Evolutionary conservation across 2,329 filamentous ascomycete species (phyloP).

Genomic region (Chaetothyriales sp.): DNA sequence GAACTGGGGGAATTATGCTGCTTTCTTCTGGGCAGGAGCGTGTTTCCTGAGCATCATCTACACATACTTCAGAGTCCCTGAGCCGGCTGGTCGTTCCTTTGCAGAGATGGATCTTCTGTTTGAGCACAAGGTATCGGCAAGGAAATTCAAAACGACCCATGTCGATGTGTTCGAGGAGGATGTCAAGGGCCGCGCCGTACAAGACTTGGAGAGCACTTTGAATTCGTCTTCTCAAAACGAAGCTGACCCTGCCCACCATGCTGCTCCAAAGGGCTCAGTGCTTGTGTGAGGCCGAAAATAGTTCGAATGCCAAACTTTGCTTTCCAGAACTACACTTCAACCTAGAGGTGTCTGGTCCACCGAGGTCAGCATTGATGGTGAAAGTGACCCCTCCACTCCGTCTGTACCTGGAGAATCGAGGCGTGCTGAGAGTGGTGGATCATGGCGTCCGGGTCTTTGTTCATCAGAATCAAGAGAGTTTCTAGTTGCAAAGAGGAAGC

Average conservation of each 20-base stretch:
- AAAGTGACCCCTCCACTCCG: too few relatives aligned
- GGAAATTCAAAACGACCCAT: constrained; percentile 50
- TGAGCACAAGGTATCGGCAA: constrained; percentile 52
- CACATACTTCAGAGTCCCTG: constrained; percentile 17
- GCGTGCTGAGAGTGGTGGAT: too few relatives aligned
- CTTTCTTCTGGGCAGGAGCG: constrained; percentile 32
- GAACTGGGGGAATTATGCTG: constrained; percentile 74
- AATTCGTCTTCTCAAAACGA: neutral
- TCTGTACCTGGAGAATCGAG: too few relatives aligned
- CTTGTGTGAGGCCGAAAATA: neutral
- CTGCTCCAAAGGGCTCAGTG: neutral
- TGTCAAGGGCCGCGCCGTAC: constrained; percentile 6
- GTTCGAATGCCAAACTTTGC: neutral
- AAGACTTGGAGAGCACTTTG: neutral
- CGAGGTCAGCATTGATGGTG: too few relatives aligned
- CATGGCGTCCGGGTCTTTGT: too few relatives aligned
- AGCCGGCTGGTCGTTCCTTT: constrained; percentile 39
- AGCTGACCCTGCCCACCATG: neutral
- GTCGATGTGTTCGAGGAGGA: constrained; percentile 40
- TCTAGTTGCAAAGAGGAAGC: too few relatives aligned
- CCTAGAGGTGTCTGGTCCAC: too few relatives aligned
- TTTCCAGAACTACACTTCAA: neutral
- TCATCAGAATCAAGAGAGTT: too few relatives aligned
- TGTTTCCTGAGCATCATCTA: constrained; percentile 19
- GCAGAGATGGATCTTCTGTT: constrained; percentile 74